Conservation (phyloP, 768 basidiomycete species). For the Kondoa subrosea region DNA sequence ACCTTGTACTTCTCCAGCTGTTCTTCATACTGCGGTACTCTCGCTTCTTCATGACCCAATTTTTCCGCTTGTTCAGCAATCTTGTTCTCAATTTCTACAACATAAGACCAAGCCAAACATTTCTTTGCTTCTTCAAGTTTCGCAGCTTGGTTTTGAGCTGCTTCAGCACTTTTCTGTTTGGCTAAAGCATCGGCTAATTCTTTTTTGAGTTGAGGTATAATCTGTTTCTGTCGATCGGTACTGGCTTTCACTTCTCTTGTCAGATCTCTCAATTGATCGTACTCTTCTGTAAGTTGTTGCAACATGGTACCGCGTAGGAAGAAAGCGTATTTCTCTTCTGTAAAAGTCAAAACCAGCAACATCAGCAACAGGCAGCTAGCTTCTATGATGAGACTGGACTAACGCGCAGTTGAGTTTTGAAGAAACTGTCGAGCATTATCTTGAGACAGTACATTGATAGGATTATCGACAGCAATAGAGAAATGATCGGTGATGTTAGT, state of each 20-base stretch:
- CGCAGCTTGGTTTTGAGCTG: conserved; percentile 45
- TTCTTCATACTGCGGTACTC: not conserved
- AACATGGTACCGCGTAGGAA: conserved; percentile 89
- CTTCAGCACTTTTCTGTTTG: conserved; percentile 53
- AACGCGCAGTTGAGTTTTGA: too few relatives aligned
- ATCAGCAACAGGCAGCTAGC: too few relatives aligned
- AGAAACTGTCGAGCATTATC: conserved; percentile 68
- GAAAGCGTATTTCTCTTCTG: conserved; percentile 86
- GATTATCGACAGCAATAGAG: conserved; percentile 87
- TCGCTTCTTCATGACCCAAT: not conserved
- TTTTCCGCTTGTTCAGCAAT: conserved; percentile 36
- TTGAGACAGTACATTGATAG: conserved; percentile 47
- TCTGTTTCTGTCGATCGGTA: conserved; percentile 53
- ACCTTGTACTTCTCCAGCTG: not conserved
- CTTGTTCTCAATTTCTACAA: conserved; percentile 36
- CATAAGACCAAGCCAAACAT: conserved; percentile 21
- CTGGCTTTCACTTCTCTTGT: conserved; percentile 51
- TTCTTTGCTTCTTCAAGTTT: conserved; percentile 30
- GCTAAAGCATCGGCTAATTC: conserved; percentile 58
- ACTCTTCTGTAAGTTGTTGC: conserved; percentile 69
- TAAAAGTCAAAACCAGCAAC: too few relatives aligned
- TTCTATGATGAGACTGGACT: too few relatives aligned
- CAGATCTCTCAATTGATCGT: conserved; percentile 56
- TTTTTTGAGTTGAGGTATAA: conserved; percentile 55
- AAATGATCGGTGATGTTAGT: conserved; percentile 81